Conservation (phyloP, 768 basidiomycete genomes). For the Dacryopinax spathularia region DNA sequence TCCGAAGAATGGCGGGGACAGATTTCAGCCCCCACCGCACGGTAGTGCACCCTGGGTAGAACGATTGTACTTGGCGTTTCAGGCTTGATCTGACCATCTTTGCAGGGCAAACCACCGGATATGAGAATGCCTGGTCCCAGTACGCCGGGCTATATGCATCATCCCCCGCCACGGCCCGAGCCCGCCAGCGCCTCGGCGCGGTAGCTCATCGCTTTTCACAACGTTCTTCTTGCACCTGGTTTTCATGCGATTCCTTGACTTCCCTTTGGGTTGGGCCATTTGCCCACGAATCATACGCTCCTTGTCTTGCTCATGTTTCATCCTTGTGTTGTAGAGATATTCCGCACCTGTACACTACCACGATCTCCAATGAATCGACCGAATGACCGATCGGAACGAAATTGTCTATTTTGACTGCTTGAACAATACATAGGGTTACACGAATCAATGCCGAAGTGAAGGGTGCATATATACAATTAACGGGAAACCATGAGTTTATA, state of each 20-base stretch:
- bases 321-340: background rate
- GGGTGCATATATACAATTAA: background rate
- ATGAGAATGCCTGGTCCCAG: background rate
- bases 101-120: background rate
- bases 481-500: slow-evolving; percentile 8
- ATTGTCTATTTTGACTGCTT: background rate
- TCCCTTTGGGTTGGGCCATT: background rate
- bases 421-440: background rate
- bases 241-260: background rate
- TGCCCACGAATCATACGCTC: background rate
- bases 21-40: background rate
- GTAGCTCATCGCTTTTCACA: background rate
- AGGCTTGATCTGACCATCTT: background rate
- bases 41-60: too few species aligned
- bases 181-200: background rate
- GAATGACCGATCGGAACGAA: background rate
- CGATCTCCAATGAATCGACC: background rate
- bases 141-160: background rate
- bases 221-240: background rate
- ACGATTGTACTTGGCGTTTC: background rate
- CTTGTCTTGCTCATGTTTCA: background rate
- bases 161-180: background rate
- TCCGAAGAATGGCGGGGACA: background rate
- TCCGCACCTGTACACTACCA: background rate
- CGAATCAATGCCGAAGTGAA: background rate